These are phyloP conservation scores for Naganishia vaughanmartiniae DNA, from an alignment of 768 basidiomycete species.

Conservation along the genomic window DNA sequence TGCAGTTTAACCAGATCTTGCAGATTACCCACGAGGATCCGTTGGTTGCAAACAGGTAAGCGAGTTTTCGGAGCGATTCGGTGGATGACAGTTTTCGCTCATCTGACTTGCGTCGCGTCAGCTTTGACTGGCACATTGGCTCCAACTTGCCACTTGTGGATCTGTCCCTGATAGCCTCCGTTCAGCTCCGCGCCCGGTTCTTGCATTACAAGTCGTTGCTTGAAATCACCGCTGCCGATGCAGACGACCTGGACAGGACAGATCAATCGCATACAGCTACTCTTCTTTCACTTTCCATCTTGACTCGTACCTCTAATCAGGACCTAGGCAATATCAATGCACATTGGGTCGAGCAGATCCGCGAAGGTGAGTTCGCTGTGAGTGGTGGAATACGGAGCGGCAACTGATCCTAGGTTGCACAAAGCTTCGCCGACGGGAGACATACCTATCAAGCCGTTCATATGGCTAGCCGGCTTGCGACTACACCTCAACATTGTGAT, in stretches of 20 bases:
- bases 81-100: slow-evolving; percentile 2
- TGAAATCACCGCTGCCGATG: slow-evolving; percentile 29
- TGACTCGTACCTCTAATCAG: slow-evolving; percentile 39
- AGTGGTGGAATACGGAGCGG: neutral
- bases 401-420: slow-evolving; percentile 10
- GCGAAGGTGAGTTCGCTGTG: slow-evolving; percentile 32
- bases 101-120: neutral
- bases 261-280: slow-evolving; percentile 22
- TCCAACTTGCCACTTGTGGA: slow-evolving; percentile 32
- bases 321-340: slow-evolving; percentile 36
- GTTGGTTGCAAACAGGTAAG: slow-evolving; percentile 32
- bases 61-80: neutral
- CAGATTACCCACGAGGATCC: slow-evolving; percentile 37
- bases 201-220: slow-evolving; percentile 38
- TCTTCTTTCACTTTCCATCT: slow-evolving; percentile 31
- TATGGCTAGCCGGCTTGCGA: slow-evolving; percentile 36
- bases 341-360: slow-evolving; percentile 37
- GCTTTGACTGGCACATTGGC: slow-evolving; percentile 35
- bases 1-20: slow-evolving; percentile 39
- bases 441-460: slow-evolving; percentile 31
- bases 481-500: slow-evolving; percentile 38
- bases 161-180: slow-evolving; percentile 33
- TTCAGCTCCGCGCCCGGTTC: slow-evolving; percentile 35
- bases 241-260: slow-evolving; percentile 24
- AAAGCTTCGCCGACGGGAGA: slow-evolving; percentile 11